Conservation (phyloP, 2,329 filamentous ascomycete species). For the Aspergillus sp. region DNA sequence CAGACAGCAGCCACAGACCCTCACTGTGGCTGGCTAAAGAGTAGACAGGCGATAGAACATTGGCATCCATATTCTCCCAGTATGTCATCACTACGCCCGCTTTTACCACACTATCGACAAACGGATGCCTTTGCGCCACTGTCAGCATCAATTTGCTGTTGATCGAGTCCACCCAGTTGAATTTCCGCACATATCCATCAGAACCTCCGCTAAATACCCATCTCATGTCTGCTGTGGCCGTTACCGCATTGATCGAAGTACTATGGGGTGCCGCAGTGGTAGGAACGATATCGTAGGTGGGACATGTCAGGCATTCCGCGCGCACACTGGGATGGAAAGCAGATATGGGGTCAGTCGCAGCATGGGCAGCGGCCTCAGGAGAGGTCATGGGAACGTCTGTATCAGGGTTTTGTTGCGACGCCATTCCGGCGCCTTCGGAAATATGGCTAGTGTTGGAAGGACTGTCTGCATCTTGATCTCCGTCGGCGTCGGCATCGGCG, state of each 20-base stretch:
- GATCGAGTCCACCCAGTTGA: conserved; percentile 89
- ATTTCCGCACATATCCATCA: conserved; percentile 94
- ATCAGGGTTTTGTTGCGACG: conserved; percentile 41
- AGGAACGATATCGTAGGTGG: conserved; percentile 87
- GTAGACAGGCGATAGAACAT: conserved; percentile 77
- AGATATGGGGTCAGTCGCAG: conserved; percentile 27
- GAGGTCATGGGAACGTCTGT: conserved; percentile 45
- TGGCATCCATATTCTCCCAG: conserved; percentile 92
- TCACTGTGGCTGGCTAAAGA: conserved; percentile 86
- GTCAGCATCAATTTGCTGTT: conserved; percentile 92
- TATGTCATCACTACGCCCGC: conserved; percentile 91
- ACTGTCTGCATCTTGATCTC: conserved; percentile 31
- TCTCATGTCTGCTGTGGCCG: conserved; percentile 85
- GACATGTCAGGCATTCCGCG: conserved; percentile 69
- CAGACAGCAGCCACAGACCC: conserved; percentile 84
- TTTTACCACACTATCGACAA: conserved; percentile 95
- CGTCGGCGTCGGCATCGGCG: conserved; percentile 27
- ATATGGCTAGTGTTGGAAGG: conserved; percentile 35
- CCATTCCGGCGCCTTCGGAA: conserved; percentile 29
- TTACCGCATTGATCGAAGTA: conserved; percentile 89
- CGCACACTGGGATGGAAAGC: conserved; percentile 59
- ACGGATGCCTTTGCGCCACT: conserved; percentile 90
- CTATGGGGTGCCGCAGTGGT: conserved; percentile 95
- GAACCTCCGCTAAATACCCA: conserved; percentile 93
- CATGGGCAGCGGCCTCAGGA: conserved; percentile 33